These are phyloP conservation scores for Puccinia novopanici DNA, from an alignment of 1,284 basidiomycete species.

Conservation along the genomic window DNA sequence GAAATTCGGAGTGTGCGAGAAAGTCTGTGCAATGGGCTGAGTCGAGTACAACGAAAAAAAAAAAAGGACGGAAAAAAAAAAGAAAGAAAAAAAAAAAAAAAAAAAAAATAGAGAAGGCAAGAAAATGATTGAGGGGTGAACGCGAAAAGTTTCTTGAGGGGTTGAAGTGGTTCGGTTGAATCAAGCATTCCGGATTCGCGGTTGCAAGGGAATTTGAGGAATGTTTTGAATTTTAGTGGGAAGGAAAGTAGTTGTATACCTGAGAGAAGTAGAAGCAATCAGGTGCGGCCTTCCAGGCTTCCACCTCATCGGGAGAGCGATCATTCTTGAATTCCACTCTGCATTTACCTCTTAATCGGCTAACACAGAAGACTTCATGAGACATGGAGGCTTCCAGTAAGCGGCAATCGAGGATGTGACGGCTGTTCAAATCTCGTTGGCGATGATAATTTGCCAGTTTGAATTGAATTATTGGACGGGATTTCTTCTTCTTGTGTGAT, in stretches of 20 bases:
- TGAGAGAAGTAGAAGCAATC: constrained; percentile 51
- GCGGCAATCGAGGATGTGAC: constrained; percentile 50
- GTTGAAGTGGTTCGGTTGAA: neutral
- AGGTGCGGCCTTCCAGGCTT: constrained; percentile 41
- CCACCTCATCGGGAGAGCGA: constrained; percentile 44
- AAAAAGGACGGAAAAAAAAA: no score
- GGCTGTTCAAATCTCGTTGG: constrained; percentile 47
- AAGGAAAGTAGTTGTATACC: constrained; percentile 18
- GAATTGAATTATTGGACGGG: constrained; percentile 35
- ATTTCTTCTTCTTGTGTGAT: constrained; percentile 34
- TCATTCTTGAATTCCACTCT: constrained; percentile 43
- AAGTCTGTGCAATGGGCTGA: neutral
- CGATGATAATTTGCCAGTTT: constrained; percentile 49
- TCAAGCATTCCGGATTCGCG: neutral
- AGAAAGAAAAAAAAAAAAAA: no score
- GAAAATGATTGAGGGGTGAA: neutral
- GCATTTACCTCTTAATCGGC: constrained; percentile 50
- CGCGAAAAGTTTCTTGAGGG: neutral
- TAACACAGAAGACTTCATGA: constrained; percentile 48
- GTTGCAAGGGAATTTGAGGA: neutral
- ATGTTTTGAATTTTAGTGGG: neutral
- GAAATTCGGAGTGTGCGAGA: no score
- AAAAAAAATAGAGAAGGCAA: neutral
- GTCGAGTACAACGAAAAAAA: neutral
- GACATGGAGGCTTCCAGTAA: constrained; percentile 50